These are phyloP conservation scores for Coemansia sp. DNA, from an alignment of 192 early-diverging fungal genomes.

Conservation along the genomic window DNA sequence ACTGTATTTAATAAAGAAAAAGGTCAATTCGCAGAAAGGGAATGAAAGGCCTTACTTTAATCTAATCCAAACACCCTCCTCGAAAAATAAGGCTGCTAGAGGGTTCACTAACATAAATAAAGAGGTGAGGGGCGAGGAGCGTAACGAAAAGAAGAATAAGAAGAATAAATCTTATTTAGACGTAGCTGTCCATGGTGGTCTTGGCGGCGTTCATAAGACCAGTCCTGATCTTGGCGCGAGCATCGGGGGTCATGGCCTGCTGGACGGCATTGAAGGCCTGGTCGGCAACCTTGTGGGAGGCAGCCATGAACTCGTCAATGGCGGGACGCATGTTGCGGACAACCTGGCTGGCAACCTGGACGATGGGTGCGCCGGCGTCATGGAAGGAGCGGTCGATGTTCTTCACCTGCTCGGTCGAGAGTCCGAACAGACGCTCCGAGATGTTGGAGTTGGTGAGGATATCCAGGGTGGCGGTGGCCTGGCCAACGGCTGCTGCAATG, in stretches of 20 bases:
- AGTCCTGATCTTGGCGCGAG: constrained; percentile 57
- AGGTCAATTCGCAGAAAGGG: too few relatives aligned
- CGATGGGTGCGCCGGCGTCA: constrained; percentile 47
- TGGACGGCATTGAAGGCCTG: constrained; percentile 44
- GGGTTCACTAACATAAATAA: constrained; percentile 1
- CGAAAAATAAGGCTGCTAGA: constrained; percentile 3
- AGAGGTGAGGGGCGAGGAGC: not conserved
- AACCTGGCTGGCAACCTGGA: constrained; percentile 52
- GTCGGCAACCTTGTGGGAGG: constrained; percentile 44
- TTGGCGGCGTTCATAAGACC: constrained; percentile 56
- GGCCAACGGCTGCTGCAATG: constrained; percentile 48
- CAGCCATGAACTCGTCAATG: constrained; percentile 35
- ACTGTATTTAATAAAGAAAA: too few relatives aligned
- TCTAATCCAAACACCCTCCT: too few relatives aligned
- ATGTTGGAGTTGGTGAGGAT: constrained; percentile 52
- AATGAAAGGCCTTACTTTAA: too few relatives aligned
- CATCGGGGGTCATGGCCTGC: constrained; percentile 53
- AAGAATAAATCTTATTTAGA: constrained; percentile 14
- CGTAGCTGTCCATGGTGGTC: constrained; percentile 56
- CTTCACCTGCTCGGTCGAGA: constrained; percentile 54
- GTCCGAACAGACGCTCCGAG: constrained; percentile 52
- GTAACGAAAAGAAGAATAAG: not conserved
- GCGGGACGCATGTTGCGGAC: constrained; percentile 55
- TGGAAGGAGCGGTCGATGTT: constrained; percentile 53
- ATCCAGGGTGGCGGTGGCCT: constrained; percentile 54